Conservation (phyloP, 257 asterid species). For the Solanum tarapatanum region DNA sequence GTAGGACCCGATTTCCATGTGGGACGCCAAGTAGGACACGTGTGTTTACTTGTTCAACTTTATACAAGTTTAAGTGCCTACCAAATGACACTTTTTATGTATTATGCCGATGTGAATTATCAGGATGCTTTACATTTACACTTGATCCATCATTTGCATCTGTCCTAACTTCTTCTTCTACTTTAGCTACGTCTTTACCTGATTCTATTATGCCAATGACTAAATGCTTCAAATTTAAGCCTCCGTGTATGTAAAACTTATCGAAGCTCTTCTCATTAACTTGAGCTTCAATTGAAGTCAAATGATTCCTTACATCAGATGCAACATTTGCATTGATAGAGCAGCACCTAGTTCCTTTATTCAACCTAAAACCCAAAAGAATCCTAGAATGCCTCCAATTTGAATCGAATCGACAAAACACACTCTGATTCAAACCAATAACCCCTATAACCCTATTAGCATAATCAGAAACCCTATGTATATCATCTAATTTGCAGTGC, state of each 20-base stretch:
- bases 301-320: conserved; percentile 47
- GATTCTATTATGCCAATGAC: conserved; percentile 29
- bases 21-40: no score
- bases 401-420: conserved; percentile 40
- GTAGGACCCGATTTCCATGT: no score
- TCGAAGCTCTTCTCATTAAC: conserved; percentile 38
- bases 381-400: conserved; percentile 34
- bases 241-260: conserved; percentile 54
- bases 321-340: conserved; percentile 41
- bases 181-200: background rate
- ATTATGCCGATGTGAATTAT: no score
- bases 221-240: conserved; percentile 47
- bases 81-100: no score
- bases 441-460: conserved; percentile 16
- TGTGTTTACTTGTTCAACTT: no score
- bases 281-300: conserved; percentile 42
- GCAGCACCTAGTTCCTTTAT: conserved; percentile 6
- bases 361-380: conserved; percentile 20
- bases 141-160: no score
- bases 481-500: conserved; percentile 14
- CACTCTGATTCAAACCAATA: conserved; percentile 24
- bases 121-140: no score
- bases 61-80: no score
- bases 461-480: conserved; percentile 4
- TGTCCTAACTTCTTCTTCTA: background rate